Evolutionary conservation across 2,329 filamentous ascomycete species (phyloP).

Genomic region (Colletotrichum sp.): DNA sequence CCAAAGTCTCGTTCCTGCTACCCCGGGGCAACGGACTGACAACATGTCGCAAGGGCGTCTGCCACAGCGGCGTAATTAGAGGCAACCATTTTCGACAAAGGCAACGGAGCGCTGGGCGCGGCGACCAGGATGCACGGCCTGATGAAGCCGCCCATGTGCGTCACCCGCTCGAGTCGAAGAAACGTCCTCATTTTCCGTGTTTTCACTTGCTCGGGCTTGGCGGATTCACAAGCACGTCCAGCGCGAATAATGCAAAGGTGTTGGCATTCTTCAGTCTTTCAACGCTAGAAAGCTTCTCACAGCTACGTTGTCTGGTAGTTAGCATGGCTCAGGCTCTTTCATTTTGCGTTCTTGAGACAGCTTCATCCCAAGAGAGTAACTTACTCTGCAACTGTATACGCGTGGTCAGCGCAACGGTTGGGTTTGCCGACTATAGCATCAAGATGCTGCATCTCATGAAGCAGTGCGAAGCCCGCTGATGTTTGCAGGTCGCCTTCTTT

Average conservation of each 20-base stretch:
- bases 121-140: background rate
- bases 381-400: background rate
- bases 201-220: accelerated
- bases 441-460: background rate
- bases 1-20: no score
- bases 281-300: background rate
- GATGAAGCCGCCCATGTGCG: background rate
- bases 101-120: background rate
- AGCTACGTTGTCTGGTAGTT: accelerated
- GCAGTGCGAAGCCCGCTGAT: background rate
- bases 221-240: background rate
- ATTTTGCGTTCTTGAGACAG: no score
- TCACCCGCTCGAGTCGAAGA: background rate
- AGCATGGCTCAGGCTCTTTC: background rate
- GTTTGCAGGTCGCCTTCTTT: background rate
- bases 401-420: background rate
- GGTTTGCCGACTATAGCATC: background rate
- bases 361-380: background rate
- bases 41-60: background rate
- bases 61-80: background rate
- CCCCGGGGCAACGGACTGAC: no score
- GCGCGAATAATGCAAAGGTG: background rate
- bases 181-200: accelerated
- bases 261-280: background rate
- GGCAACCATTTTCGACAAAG: background rate